These are phyloP conservation scores for Ogataea neopini DNA, from an alignment of 805 yeast genomes.

Conservation along the genomic window DNA sequence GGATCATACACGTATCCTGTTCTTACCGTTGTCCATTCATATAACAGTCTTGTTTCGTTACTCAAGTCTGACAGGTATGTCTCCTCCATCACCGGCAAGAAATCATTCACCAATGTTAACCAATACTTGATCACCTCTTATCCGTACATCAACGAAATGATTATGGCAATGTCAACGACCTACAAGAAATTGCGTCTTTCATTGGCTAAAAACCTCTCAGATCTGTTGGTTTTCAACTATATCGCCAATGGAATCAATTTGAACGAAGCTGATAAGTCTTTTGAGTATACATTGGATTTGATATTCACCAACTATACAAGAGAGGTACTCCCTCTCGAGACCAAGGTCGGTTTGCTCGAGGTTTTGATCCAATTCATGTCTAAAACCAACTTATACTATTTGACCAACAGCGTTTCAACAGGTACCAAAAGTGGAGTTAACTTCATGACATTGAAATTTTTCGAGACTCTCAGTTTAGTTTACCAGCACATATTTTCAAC, in stretches of 20 bases:
- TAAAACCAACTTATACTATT: constrained; percentile 33
- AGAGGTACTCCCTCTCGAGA: constrained; percentile 16
- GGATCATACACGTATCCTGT: constrained; percentile 33
- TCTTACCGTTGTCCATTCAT: constrained; percentile 30
- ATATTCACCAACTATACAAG: constrained; percentile 26
- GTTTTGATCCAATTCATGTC: constrained; percentile 33
- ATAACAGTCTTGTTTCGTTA: constrained; percentile 30
- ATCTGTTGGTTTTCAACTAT: constrained; percentile 34
- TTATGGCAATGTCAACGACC: constrained; percentile 30
- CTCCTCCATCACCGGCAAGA: constrained; percentile 26
- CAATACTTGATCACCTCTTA: constrained; percentile 27
- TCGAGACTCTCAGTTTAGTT: constrained; percentile 28
- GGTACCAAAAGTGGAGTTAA: constrained; percentile 28
- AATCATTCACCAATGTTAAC: constrained; percentile 20
- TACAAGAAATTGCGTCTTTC: constrained; percentile 32
- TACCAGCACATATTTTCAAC: constrained; percentile 28
- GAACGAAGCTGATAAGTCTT: constrained; percentile 26
- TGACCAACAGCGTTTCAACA: constrained; percentile 30
- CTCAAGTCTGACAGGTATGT: constrained; percentile 36
- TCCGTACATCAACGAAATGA: constrained; percentile 20
- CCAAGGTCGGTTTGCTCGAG: constrained; percentile 32
- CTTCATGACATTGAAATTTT: constrained; percentile 32
- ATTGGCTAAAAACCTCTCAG: constrained; percentile 33
- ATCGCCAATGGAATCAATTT: constrained; percentile 32
- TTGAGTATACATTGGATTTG: constrained; percentile 27